phyloP scores from a whole-genome alignment of 805 yeast genomes.

The Kodamaea fukazawae region DNA sequence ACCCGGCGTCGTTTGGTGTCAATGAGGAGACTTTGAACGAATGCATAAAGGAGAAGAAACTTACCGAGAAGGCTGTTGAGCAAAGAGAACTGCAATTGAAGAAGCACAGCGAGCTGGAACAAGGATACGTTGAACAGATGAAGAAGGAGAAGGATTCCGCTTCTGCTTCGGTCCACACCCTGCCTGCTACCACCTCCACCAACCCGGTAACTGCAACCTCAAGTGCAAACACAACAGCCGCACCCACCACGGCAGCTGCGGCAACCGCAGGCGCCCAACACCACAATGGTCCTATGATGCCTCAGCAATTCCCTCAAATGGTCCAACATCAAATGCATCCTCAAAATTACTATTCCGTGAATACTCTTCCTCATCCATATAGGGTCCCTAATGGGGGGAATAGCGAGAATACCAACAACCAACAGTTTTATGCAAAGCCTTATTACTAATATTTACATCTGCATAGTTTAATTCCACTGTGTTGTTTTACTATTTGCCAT shows the following conservation, averaged over 20 bases:
- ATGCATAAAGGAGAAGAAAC: conserved; percentile 33
- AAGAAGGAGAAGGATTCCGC: conserved; percentile 10
- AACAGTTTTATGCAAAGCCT: conserved; percentile 13
- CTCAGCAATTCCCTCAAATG: conserved; percentile 8
- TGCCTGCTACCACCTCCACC: conserved; percentile 2
- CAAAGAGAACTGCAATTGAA: conserved; percentile 17
- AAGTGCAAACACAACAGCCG: conserved; percentile 1
- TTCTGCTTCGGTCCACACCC: conserved; percentile 2
- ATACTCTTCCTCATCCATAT: conserved; percentile 13
- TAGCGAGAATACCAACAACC: background rate
- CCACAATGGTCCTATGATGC: conserved; percentile 4
- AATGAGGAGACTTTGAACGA: conserved; percentile 44
- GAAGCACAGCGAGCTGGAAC: conserved; percentile 11
- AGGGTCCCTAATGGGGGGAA: conserved; percentile 6
- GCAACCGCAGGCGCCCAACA: conserved; percentile 2
- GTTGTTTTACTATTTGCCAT: too few relatives aligned
- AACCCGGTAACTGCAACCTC: background rate
- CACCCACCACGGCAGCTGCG: conserved; percentile 7
- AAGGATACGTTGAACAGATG: conserved; percentile 12
- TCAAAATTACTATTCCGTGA: conserved; percentile 9
- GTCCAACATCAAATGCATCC: conserved; percentile 9
- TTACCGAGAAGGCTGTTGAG: conserved; percentile 31
- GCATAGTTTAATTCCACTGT: too few relatives aligned
- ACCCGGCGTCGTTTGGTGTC: conserved; percentile 59
- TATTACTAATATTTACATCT: conserved; percentile 8